phyloP scores from a whole-genome alignment of 345 rosid genomes.

The Raphanus raphanistrum region DNA sequence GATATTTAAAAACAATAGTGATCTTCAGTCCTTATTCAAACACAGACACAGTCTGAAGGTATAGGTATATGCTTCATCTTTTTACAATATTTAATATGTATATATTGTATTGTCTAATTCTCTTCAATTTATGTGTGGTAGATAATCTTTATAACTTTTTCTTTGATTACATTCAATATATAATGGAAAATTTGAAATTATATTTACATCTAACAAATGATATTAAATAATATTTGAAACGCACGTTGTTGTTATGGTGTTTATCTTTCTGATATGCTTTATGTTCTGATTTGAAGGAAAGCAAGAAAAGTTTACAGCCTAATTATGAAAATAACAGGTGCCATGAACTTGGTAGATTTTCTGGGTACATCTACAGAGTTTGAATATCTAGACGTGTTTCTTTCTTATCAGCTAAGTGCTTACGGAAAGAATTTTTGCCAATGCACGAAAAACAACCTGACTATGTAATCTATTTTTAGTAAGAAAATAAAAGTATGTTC shows the following conservation, averaged over 20 bases:
- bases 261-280: conserved; percentile 6
- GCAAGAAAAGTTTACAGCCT: conserved; percentile 5
- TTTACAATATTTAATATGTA: not conserved
- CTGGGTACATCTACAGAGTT: conserved; percentile 2
- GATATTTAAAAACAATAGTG: not conserved
- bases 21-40: not conserved
- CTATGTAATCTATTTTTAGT: conserved; percentile 6
- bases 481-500: conserved; percentile 1
- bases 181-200: not conserved
- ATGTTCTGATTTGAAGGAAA: conserved; percentile 7
- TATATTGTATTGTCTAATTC: not conserved
- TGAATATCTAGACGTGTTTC: conserved; percentile 38
- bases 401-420: conserved; percentile 27
- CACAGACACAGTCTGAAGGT: not conserved
- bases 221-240: not conserved
- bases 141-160: not conserved
- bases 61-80: not conserved
- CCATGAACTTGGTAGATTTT: conserved; percentile 21
- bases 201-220: not conserved
- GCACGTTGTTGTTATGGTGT: conserved; percentile 18
- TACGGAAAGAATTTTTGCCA: conserved; percentile 26
- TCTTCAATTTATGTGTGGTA: not conserved
- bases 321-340: conserved; percentile 40
- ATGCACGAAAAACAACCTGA: conserved; percentile 24
- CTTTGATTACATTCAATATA: not conserved